Percentiles rank a stretch among this genome's conserved stretches.
These are phyloP conservation scores for Raffaelea arxii DNA, from an alignment of 2,329 filamentous ascomycete genomes.

Conservation along the genomic window DNA sequence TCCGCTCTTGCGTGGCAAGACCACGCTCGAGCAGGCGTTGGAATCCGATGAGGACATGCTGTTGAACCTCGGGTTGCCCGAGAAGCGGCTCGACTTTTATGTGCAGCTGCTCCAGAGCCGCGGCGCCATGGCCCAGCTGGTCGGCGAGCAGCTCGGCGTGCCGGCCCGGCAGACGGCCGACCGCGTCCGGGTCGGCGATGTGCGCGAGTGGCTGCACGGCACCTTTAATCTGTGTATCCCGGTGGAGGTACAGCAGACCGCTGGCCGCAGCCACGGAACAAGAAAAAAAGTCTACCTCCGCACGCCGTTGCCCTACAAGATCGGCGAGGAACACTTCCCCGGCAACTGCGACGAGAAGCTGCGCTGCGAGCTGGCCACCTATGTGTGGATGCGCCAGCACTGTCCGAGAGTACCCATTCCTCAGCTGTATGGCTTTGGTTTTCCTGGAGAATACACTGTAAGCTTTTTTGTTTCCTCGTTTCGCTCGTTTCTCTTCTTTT, in stretches of 20 bases:
- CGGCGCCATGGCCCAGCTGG: background rate
- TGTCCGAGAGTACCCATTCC: slow-evolving; percentile 26
- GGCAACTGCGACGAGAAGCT: slow-evolving; percentile 30
- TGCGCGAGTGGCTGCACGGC: slow-evolving; percentile 20
- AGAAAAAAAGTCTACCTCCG: slow-evolving; percentile 3
- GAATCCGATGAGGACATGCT: background rate
- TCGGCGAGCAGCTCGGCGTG: background rate
- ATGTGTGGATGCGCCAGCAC: slow-evolving; percentile 25
- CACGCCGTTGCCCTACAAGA: slow-evolving; percentile 19
- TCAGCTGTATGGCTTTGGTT: slow-evolving; percentile 13
- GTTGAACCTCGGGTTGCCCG: background rate
- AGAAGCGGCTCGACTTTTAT: background rate
- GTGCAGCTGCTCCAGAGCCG: background rate
- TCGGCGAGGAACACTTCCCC: slow-evolving; percentile 22
- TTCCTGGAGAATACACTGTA: slow-evolving; percentile 1
- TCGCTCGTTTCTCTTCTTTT: no score
- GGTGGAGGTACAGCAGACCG: slow-evolving; percentile 9
- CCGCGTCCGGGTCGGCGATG: background rate
- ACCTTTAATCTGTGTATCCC: slow-evolving; percentile 27
- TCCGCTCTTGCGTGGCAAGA: background rate
- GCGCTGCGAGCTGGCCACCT: slow-evolving; percentile 26
- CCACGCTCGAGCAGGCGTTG: background rate
- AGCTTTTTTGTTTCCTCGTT: no score
- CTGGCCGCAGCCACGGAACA: background rate
- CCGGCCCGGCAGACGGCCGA: background rate